Conservation (phyloP, 2,329 filamentous ascomycete genomes). For the Verticillium isaacii region DNA sequence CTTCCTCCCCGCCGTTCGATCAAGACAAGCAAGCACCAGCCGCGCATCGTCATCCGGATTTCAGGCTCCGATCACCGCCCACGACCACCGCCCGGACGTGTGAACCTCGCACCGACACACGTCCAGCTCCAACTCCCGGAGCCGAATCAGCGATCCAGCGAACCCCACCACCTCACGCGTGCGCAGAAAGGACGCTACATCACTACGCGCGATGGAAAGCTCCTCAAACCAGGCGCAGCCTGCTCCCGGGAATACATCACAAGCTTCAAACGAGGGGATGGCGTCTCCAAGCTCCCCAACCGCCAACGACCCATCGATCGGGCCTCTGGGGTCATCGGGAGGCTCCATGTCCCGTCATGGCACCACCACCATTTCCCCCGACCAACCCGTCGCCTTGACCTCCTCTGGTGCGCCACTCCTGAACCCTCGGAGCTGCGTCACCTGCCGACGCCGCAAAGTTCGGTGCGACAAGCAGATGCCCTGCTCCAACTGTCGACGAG, state of each 20-base stretch:
- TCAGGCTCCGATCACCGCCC: too few species aligned
- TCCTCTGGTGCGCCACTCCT: conserved; percentile 24
- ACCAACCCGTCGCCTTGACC: conserved; percentile 11
- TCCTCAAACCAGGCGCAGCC: background rate
- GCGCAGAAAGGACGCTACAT: too few species aligned
- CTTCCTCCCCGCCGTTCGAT: background rate
- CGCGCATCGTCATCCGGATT: too few species aligned
- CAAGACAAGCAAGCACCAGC: too few species aligned
- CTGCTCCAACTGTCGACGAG: conserved; percentile 69
- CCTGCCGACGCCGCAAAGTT: conserved; percentile 57
- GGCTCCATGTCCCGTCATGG: background rate
- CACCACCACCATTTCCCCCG: conserved; percentile 9
- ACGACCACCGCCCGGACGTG: too few species aligned
- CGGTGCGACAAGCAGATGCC: conserved; percentile 76
- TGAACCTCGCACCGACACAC: too few species aligned
- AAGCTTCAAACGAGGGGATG: background rate
- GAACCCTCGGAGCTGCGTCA: conserved; percentile 46
- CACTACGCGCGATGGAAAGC: background rate
- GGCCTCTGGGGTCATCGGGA: background rate
- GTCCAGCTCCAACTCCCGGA: background rate
- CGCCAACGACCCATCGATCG: background rate
- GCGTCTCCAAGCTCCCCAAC: background rate
- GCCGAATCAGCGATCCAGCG: background rate
- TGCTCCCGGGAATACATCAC: background rate
- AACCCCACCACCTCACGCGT: too few species aligned